Base-by-base conservation (phyloP, 495 filamentous ascomycete genomes). In the Rusavskia elegans region DNA sequence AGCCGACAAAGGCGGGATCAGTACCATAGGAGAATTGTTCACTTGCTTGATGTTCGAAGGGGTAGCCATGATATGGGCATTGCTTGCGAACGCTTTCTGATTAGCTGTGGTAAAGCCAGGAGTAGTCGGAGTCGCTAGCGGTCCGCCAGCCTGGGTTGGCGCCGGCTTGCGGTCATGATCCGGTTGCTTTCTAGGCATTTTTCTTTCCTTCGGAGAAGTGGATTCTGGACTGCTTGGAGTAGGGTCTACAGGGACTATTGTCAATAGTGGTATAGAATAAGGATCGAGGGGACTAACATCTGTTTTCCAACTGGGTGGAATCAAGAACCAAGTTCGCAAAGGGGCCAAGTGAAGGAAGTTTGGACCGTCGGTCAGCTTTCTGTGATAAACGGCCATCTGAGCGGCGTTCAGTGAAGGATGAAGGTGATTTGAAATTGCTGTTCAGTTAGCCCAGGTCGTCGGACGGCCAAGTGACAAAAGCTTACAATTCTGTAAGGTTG, bases 401-500 rank as follows among this genome's bases (percentile, higher is more conserved):
- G 48, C 63, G 61, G 39, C 52, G 58, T 56, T 29, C 53, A 54
- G 20, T 62, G 45, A 44, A 61, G 52, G 29, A 42, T 14, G 58
- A 55, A 52, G 73, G 71, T 35, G 66, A 66, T 62, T 86, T 87
- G 68, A 89, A 89, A 58, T 81, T 78, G 65, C 87, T 89, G 58
- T 46, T 51, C n/a, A 30, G 40, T 50, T 58, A 44, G 58, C 21
- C 62, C 57, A 44, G 50, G 21, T 30, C 13, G 38, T 50, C 36
- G 58, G 50, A 35, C 9, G 58, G 42, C 38, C 19, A 27, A 55
- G 32, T 52, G 19, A n/a, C 25, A 49, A 14, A 54, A 44, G 58
- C 82, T 66, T 72, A 89, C 84, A 81, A 85, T 64, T 88, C 74
- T 17, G 85, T 82, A 55, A 87, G 67, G 38, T 81, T 76, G 39